Evolutionary conservation across 805 yeast species (phyloP), one percentile per base, ranked within the genome.

Genomic region (Wickerhamomyces chambardii): DNA sequence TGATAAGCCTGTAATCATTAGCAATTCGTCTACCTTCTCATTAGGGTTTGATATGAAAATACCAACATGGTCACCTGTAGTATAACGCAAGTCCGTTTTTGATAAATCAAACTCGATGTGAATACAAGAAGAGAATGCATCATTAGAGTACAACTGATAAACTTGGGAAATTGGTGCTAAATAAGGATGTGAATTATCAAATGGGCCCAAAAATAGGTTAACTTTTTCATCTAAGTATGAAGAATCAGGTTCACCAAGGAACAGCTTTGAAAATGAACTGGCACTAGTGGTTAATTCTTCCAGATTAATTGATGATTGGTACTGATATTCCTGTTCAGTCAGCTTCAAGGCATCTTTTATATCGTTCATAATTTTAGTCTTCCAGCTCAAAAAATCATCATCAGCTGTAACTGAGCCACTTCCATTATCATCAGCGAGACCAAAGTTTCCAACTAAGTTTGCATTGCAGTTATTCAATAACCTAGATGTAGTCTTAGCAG

Each of bases 51-150:
- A 84, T 25, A 97, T 90, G 92, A 95, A 85, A 38, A 92, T 66
- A 14, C 95, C 97, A 42, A 92, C 62, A 61, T 90, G 97, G 56
- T 90, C 98, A 58, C 98, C 98, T 4, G 98, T 90, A 32, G 89
- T 68, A 60, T 90, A 90, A 48, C 80, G 77, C 51, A 92, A 65
- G 50, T 80, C 81, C 4, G 90, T 70, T 19, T 64, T 73, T 1
- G 86, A 69, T 27, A 87, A 61, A 52, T 90, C 97, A 48, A 90
- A 77, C 59, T 92, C 97, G 33, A 81, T 74, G 54, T 90, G 97
- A 40, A 90, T 75, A 63, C 97, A 90, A 19, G 22, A 19, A 6
- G 22, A 19, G 45, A 78, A 78, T 64, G 97, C 79, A 19, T 68
- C 64, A 15, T 50, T 44, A 1, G 75, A 61, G 40, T 66, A 64